Conservation (phyloP, 1,284 basidiomycete genomes). For the Pseudozyma thailandica region DNA sequence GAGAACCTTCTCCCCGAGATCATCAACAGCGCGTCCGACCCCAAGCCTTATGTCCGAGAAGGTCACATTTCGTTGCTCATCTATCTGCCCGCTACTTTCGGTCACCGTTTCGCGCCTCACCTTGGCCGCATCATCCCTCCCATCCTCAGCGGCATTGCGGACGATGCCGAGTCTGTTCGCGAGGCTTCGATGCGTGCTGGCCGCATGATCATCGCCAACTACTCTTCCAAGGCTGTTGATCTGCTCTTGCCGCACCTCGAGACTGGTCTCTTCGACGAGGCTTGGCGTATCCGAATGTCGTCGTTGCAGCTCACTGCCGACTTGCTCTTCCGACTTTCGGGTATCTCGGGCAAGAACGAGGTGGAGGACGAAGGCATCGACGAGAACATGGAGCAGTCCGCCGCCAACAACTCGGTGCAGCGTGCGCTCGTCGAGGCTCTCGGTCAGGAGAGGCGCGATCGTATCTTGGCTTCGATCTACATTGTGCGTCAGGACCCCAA, state of each 20-base stretch:
- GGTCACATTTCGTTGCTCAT: conserved; percentile 98
- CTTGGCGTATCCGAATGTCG: conserved; percentile 90
- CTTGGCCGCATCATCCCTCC: conserved; percentile 93
- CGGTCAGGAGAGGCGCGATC: conserved; percentile 86
- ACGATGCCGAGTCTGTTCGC: conserved; percentile 87
- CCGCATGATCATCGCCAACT: conserved; percentile 96
- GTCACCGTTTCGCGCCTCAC: conserved; percentile 90
- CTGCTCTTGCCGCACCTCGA: conserved; percentile 94
- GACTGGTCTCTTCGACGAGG: conserved; percentile 90
- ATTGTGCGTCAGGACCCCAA: conserved; percentile 94
- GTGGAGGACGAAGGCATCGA: conserved; percentile 71
- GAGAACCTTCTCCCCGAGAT: conserved; percentile 95
- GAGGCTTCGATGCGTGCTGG: conserved; percentile 99
- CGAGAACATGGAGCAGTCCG: conserved; percentile 73
- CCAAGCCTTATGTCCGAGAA: conserved; percentile 90
- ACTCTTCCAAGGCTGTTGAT: conserved; percentile 90
- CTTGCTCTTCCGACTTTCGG: conserved; percentile 95
- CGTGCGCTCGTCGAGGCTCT: conserved; percentile 87
- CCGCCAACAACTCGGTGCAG: conserved; percentile 72
- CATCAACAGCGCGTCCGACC: conserved; percentile 88
- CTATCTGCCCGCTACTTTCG: conserved; percentile 95
- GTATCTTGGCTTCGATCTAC: conserved; percentile 89
- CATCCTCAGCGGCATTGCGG: conserved; percentile 90
- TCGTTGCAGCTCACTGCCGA: conserved; percentile 96
- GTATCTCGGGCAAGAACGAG: conserved; percentile 90